A percentile compares a stretch with the other conserved stretches of the same genome.
Conservation (phyloP, 2,329 filamentous ascomycete genomes). For the Penicillium sp. region DNA sequence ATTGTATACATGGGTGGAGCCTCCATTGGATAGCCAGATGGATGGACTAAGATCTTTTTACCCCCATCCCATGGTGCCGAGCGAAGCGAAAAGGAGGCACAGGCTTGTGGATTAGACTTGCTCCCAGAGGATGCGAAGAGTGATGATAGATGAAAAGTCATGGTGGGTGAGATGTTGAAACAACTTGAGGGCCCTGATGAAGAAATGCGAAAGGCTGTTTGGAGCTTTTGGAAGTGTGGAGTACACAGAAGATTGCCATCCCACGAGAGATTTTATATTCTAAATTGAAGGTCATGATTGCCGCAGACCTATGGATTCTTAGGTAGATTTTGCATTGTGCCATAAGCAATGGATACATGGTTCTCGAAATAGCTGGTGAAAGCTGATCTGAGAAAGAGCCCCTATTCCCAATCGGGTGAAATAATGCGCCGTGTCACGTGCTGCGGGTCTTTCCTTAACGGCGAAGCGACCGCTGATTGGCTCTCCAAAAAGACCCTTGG, state of each 20-base stretch:
- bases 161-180: not conserved
- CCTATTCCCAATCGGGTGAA: conserved; percentile 1
- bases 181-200: no score
- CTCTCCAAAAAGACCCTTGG: not conserved
- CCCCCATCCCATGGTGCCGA: not conserved
- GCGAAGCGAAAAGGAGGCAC: not conserved
- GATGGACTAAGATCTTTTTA: conserved; percentile 1
- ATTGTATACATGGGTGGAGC: conserved; percentile 1
- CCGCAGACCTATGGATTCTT: no score
- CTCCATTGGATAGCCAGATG: not conserved
- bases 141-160: not conserved
- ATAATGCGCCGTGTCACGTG: conserved; percentile 3
- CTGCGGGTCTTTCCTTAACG: not conserved
- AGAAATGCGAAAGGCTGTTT: no score
- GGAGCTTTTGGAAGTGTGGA: no score
- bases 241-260: no score
- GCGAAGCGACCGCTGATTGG: not conserved
- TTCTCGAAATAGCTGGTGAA: not conserved
- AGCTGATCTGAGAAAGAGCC: not conserved
- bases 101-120: not conserved
- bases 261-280: no score
- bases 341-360: no score
- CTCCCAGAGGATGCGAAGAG: not conserved
- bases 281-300: no score
- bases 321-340: no score